Conservation (phyloP, 768 basidiomycete genomes). For the Amanita thiersii region DNA sequence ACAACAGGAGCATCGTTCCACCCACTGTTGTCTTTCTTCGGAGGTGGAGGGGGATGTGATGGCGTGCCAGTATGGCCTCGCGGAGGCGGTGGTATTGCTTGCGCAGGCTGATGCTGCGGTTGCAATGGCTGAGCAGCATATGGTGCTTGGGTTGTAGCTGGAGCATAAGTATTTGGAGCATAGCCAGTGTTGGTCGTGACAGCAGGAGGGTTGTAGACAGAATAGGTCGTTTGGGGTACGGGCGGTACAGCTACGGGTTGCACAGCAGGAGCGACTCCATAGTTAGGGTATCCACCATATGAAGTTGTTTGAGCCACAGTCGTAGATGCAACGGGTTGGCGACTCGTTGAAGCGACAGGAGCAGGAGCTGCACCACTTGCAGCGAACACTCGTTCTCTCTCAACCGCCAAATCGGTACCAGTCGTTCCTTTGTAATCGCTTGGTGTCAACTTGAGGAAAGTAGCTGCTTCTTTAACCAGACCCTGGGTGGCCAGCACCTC, state of each 20-base stretch:
- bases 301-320: constrained; percentile 12
- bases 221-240: constrained; percentile 10
- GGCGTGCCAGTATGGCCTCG: constrained; percentile 21
- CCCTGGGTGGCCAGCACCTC: constrained; percentile 88
- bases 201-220: constrained; percentile 9
- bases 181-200: constrained; percentile 2
- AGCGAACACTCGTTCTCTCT: constrained; percentile 29
- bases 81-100: constrained; percentile 33
- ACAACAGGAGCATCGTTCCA: constrained; percentile 87
- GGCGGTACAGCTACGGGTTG: constrained; percentile 9
- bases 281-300: constrained; percentile 17
- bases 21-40: constrained; percentile 63
- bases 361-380: constrained; percentile 19
- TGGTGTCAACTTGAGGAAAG: constrained; percentile 76
- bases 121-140: constrained; percentile 23
- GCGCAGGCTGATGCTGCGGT: constrained; percentile 25
- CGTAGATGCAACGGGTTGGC: constrained; percentile 8
- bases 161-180: constrained; percentile 3
- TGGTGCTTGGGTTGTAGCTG: constrained; percentile 3
- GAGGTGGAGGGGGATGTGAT: constrained; percentile 36
- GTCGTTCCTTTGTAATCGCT: constrained; percentile 69
- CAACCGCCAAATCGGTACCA: too few relatives aligned
- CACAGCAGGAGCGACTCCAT: constrained; percentile 16
- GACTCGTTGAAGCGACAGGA: constrained; percentile 9
- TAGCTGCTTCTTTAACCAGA: constrained; percentile 73